Evolutionary conservation across 768 basidiomycete genomes (phyloP), one percentile per base, ranked within the genome.

Genomic region (Mrakia gelida): DNA sequence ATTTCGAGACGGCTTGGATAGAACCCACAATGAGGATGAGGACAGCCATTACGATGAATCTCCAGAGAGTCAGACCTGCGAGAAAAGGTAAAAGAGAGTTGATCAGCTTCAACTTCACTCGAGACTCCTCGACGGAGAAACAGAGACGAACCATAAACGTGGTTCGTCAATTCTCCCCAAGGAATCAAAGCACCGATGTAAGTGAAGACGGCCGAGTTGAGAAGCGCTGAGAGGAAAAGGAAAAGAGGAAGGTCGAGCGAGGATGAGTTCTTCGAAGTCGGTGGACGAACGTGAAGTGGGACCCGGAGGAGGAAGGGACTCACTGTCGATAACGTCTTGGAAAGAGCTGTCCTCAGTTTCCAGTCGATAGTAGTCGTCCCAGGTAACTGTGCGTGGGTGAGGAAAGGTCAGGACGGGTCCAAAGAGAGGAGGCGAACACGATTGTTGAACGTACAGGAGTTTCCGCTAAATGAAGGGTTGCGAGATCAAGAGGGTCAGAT

Each of bases 181-280:
- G 83, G 85, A 8, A 86, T 73, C 56, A 86, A 79, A 0, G 85
- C 80, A 18, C 86, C 86, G 71, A 86, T 81, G 78, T 84, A 85
- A 9, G 85, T 77, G 80, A 86, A 86, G 41, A 84, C 80, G 2
- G 81, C 81, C 1, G 52, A n/a, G 71, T 77, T 77, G 70, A 77
- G 76, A 11, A 77, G 26, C 18, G 59, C 71, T 71, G 16, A 41
- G 34, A 41, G 23, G 3, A 38, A 15, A n/a, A 10, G 4, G 28
- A 10, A 4, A 38, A 23, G 52, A 26, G n/a, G n/a, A n/a, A 71
- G 71, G 9, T n/a, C n/a, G n/a, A n/a, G n/a, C n/a, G n/a, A n/a
- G n/a, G n/a, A n/a, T n/a, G n/a, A n/a, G n/a, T n/a, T n/a, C n/a
- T n/a, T n/a, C n/a, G n/a, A n/a, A n/a, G n/a, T n/a, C n/a, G n/a